phyloP scores from a whole-genome alignment of 163 green algal genomes.

The Scenedesmus sp. region DNA sequence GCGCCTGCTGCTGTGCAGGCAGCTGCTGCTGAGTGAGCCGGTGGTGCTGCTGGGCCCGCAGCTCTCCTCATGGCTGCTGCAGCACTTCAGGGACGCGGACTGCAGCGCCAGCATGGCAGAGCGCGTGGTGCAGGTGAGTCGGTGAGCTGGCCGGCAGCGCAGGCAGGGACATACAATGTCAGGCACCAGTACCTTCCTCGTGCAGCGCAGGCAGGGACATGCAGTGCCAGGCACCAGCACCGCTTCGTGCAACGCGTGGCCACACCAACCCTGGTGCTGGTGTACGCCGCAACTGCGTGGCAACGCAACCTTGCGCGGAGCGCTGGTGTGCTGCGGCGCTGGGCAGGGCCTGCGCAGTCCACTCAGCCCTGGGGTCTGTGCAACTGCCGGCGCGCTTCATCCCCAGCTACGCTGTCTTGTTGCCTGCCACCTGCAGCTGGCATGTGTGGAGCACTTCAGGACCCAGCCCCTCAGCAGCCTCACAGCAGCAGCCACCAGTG shows the following conservation, averaged over 20 bases:
- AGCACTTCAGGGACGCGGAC: conserved; percentile 40
- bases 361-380: too few relatives aligned
- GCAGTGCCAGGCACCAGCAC: not conserved
- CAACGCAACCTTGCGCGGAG: too few relatives aligned
- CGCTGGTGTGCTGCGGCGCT: not conserved
- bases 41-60: conserved; percentile 32
- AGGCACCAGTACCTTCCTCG: not conserved
- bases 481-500: conserved; percentile 6
- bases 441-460: conserved; percentile 29
- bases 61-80: conserved; percentile 26
- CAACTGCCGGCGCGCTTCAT: not conserved
- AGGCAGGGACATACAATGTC: not conserved
- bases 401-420: not conserved
- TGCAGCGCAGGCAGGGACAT: not conserved
- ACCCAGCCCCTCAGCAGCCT: conserved; percentile 40
- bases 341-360: too few relatives aligned
- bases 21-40: conserved; percentile 22
- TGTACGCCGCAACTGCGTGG: too few relatives aligned
- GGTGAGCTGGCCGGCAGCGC: not conserved
- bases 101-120: conserved; percentile 47
- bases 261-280: not conserved
- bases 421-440: conserved; percentile 4
- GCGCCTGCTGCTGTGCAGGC: conserved; percentile 3
- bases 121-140: conserved; percentile 29
- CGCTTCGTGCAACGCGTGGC: not conserved